A percentile compares a stretch with the other conserved stretches of the same genome.
These are phyloP conservation scores for Blastosporella zonata DNA, from an alignment of 1,284 basidiomycete genomes.

Conservation along the genomic window DNA sequence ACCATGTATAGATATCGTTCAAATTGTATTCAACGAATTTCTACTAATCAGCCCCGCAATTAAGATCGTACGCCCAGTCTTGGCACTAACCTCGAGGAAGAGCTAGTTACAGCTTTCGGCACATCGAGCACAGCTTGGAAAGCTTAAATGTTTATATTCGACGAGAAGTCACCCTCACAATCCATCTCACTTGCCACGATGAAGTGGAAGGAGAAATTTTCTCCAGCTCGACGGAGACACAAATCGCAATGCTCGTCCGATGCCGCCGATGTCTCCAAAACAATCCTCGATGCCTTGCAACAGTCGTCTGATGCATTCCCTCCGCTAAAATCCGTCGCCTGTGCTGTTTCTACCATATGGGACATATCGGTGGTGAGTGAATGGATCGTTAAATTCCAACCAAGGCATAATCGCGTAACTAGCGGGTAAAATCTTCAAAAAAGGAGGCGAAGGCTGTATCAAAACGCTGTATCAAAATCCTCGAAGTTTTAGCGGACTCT, in stretches of 20 bases:
- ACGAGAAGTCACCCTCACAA: too few relatives aligned
- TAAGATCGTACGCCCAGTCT: too few relatives aligned
- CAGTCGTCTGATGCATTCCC: not conserved
- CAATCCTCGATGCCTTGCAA: not conserved
- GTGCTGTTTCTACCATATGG: not conserved
- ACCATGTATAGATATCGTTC: too few relatives aligned
- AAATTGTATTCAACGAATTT: too few relatives aligned
- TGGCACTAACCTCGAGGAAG: too few relatives aligned
- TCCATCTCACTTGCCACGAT: not conserved
- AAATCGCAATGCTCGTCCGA: not conserved
- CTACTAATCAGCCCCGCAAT: too few relatives aligned
- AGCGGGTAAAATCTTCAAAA: not conserved
- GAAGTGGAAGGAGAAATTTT: not conserved
- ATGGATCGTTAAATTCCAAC: not conserved
- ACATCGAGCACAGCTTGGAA: too few relatives aligned
- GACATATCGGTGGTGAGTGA: not conserved
- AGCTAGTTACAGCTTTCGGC: too few relatives aligned
- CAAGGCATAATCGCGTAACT: too few relatives aligned
- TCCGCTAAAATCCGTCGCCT: not conserved
- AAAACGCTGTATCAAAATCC: not conserved
- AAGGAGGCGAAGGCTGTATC: not conserved
- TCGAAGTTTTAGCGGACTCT: not conserved
- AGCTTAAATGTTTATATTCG: too few relatives aligned
- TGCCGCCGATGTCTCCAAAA: not conserved
- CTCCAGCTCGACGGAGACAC: not conserved